Evolutionary conservation across 129 eudicot species (phyloP), one percentile per base, ranked within the genome.

Genomic region (Silybum marianum): DNA sequence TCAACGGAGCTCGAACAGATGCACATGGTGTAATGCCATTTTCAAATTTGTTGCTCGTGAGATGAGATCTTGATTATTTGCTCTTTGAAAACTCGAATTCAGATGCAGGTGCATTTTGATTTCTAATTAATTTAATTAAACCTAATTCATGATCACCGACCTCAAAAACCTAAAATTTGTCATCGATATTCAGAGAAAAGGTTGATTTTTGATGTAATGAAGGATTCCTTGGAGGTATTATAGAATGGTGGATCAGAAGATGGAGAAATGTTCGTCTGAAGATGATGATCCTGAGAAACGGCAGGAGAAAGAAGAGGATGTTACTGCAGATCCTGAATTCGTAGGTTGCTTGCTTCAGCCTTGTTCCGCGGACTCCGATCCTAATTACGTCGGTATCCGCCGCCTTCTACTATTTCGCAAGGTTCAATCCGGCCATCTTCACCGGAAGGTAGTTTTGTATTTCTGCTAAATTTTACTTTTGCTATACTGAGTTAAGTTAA

Each of bases 261-360:
- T 78, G 32, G 72, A 76, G 30, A 84, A 67, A 40, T 48, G 78
- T 21, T 66, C 84, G 67, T 67, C 85, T 71, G 87, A 78, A 48
- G 83, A 30, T 19, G 84, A 80, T 10, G 69, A 65, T 65, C 79
- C 81, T 6, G 71, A 51, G 80, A 79, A 80, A 69, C 25, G 63
- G 81, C 23, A 69, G 77, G 76, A 80, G 72, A 73, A 39, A 77
- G 68, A 80, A 46, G 77, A 80, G n/a, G 83, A 83, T 28, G 42
- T 82, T 13, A 66, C 73, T 9, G 62, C 73, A 40, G 90, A 92
- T 91, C 97, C 94, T 14, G 94, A 88, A 80, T 81, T 77, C 76
- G 83, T 84, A 58, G 86, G 92, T 48, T 92, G 94, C 42, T 44
- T 90, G 90, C 94, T 92, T 74, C 97, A 92, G 82, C 97, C 97